phyloP scores from a whole-genome alignment of 1,284 basidiomycete species.

The Tylopilus sp. region DNA sequence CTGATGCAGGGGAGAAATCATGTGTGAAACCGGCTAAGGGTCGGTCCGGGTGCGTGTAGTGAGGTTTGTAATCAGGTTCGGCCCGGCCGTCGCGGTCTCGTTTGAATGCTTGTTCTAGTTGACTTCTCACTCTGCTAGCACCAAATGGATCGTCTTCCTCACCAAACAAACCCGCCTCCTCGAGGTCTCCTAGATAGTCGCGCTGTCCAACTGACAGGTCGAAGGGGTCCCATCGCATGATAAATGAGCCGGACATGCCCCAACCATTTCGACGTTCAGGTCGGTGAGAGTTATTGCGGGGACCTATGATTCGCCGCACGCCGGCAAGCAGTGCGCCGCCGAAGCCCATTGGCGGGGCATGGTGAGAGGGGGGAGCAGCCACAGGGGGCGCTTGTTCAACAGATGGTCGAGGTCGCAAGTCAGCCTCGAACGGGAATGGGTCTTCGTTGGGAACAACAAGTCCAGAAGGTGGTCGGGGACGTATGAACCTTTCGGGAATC shows the following conservation, averaged over 20 bases:
- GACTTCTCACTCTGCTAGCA: constrained; percentile 26
- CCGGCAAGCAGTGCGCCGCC: constrained; percentile 74
- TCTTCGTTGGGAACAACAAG: constrained; percentile 52
- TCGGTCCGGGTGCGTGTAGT: constrained; percentile 71
- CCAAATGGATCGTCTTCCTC: constrained; percentile 25
- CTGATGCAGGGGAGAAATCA: constrained; percentile 61
- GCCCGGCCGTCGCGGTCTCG: constrained; percentile 12
- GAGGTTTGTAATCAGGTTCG: constrained; percentile 62
- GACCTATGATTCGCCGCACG: constrained; percentile 47
- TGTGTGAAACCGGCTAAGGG: constrained; percentile 70
- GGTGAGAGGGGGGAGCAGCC: constrained; percentile 63
- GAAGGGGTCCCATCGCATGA: constrained; percentile 43
- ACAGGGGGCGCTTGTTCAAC: constrained; percentile 28
- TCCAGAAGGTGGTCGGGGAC: constrained; percentile 38
- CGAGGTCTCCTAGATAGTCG: constrained; percentile 23
- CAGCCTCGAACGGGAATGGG: constrained; percentile 59
- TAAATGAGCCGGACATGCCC: constrained; percentile 42
- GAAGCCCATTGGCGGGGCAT: constrained; percentile 68
- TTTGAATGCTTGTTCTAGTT: constrained; percentile 35
- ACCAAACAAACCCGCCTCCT: constrained; percentile 27
- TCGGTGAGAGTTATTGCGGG: constrained; percentile 18
- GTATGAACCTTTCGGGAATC: constrained; percentile 47
- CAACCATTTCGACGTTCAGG: constrained; percentile 35
- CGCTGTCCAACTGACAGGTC: constrained; percentile 27
- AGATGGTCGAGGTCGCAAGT: constrained; percentile 33